These are phyloP conservation scores for Skeletonema marinoi DNA, from an alignment of 108 stramenopile species.

Conservation along the genomic window DNA sequence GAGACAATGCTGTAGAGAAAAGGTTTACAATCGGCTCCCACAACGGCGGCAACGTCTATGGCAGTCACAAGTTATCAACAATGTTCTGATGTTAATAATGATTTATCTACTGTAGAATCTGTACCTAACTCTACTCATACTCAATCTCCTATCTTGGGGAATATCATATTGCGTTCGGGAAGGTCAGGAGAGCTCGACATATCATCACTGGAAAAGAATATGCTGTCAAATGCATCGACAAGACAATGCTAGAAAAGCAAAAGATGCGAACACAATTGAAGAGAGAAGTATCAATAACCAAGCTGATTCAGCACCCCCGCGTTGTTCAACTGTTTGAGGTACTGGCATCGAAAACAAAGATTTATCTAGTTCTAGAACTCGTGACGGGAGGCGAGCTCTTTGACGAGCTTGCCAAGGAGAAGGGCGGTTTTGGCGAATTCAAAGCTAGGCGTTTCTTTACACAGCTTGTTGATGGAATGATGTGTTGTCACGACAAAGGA, in stretches of 20 bases:
- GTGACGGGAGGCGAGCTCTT: constrained; percentile 90
- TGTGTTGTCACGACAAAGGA: constrained; percentile 77
- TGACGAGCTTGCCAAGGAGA: constrained; percentile 76
- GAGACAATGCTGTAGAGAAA: not conserved
- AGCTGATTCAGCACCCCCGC: constrained; percentile 79
- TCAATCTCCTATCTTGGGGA: too few relatives aligned
- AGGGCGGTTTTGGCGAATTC: constrained; percentile 58
- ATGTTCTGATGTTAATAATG: too few relatives aligned
- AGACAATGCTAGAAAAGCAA: constrained; percentile 82
- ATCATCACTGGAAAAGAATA: constrained; percentile 24
- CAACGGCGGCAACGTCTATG: too few relatives aligned
- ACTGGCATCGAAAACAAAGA: constrained; percentile 83
- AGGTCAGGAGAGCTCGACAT: constrained; percentile 19
- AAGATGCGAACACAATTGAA: constrained; percentile 92
- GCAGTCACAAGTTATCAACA: too few relatives aligned
- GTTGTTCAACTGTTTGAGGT: constrained; percentile 87
- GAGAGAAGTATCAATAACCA: constrained; percentile 86
- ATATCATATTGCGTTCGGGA: too few relatives aligned
- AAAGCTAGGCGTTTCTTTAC: constrained; percentile 80
- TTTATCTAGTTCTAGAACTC: constrained; percentile 91
- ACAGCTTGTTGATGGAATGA: constrained; percentile 79
- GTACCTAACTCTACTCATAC: too few relatives aligned
- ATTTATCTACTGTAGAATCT: too few relatives aligned
- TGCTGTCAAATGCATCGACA: constrained; percentile 88
- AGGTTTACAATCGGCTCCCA: not conserved